Conservation (phyloP, 345 rosid genomes). For the Corchorus olitorius region DNA sequence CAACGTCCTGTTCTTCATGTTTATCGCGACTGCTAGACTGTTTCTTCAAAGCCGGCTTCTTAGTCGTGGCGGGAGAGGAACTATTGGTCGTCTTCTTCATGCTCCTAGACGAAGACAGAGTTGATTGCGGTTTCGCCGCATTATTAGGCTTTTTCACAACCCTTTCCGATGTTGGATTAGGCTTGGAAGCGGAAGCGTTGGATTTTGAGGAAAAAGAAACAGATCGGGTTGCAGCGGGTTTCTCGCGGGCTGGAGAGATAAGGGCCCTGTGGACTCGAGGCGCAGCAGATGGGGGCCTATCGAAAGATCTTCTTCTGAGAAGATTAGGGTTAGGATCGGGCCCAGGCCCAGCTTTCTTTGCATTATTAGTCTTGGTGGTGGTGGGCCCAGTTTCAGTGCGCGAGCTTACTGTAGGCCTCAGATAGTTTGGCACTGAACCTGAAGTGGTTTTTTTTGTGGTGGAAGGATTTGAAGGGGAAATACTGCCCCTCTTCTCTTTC, state of each 20-base stretch:
- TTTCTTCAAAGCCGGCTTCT: conserved; percentile 29
- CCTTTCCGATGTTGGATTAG: too few species aligned
- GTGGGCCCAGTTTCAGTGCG: conserved; percentile 28
- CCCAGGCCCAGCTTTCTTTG: conserved; percentile 40
- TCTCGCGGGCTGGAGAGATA: conserved; percentile 48
- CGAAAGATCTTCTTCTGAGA: conserved; percentile 79
- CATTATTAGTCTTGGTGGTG: conserved; percentile 23
- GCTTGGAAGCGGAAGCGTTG: background rate
- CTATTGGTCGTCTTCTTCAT: conserved; percentile 29
- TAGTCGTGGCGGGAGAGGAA: background rate
- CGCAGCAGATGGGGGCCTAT: conserved; percentile 55
- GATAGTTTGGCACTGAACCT: conserved; percentile 48
- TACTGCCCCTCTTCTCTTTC: conserved; percentile 41
- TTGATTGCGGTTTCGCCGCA: conserved; percentile 30
- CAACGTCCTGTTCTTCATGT: conserved; percentile 21
- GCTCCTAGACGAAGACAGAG: conserved; percentile 16
- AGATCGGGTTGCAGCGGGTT: conserved; percentile 33
- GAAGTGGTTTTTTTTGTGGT: conserved; percentile 24
- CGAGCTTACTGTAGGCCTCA: conserved; percentile 65
- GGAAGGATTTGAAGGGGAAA: conserved; percentile 30
- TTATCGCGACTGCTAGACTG: conserved; percentile 17
- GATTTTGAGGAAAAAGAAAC: conserved; percentile 36
- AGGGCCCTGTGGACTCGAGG: conserved; percentile 36
- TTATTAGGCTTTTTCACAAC: conserved; percentile 34
- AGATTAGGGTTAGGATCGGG: conserved; percentile 34